Evolutionary conservation across 192 early-diverging fungal genomes (phyloP), one percentile per base, ranked within the genome.

Genomic region (Irineochytrium annulatum): DNA sequence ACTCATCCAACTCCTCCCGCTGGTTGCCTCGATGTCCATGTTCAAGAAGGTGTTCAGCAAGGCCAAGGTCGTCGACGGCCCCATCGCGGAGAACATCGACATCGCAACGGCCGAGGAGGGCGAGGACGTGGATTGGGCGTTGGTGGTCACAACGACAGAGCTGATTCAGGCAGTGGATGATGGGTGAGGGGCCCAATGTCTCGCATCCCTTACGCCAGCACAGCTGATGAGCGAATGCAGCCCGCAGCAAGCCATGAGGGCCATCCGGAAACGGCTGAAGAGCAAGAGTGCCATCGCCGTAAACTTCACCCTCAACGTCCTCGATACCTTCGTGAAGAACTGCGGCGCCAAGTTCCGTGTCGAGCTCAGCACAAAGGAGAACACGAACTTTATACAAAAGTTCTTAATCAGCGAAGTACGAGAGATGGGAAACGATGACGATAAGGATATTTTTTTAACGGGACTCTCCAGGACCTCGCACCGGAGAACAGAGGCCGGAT

Each of bases 301-400:
- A 3, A 60, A 59, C 32, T 67, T 60, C 57, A 54, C 57, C 0
- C 37, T 67, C n/a, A 30, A 46, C n/a, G n/a, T 34, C 17, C 51
- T 67, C n/a, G 52, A 67, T 53, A 28, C 49, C 20, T 54, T 57
- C 28, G 58, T 51, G 35, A 44, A 60, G 28, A 67, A 55, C 65
- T 67, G 65, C 34, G 65, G 43, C 16, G n/a, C n/a, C n/a, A 11
- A 26, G 16, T 67, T 67, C 39, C 19, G 22, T 1, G 32, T 30
- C 5, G 45, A 67, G 31, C 49, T 67, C 20, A 48, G 35, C 8
- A 17, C 43, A 11, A 60, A 35, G 24, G 58, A 60, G 8, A 60
- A 60, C 51, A 13, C 26, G 34, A 44, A 32, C 17, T 52, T 30
- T 24, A 19, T 60, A 22, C 65, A 51, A 31, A n/a, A 54, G 34